phyloP scores from a whole-genome alignment of 176 grass and related monocot genomes.

The Oryza officinalis region DNA sequence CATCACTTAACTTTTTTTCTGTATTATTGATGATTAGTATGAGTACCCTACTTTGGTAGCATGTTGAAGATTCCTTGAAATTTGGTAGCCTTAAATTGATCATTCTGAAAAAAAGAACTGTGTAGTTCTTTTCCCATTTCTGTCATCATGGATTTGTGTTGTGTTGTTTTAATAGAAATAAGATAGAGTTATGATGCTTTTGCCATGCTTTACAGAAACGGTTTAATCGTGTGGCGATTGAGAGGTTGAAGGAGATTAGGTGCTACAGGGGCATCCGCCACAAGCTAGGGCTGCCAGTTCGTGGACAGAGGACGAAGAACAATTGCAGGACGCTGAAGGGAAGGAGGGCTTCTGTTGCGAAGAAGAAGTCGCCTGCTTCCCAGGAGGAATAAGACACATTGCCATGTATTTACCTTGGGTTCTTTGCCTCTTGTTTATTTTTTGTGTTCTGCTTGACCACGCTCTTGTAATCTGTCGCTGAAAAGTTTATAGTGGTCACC shows the following conservation, averaged over 20 bases:
- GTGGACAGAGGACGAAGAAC: constrained; percentile 89
- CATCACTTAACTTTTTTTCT: neutral
- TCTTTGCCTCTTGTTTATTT: constrained; percentile 12
- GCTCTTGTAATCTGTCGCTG: neutral
- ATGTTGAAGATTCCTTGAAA: neutral
- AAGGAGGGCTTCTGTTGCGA: constrained; percentile 70
- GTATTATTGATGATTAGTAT: neutral
- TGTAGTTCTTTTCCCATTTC: neutral
- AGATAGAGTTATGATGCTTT: neutral
- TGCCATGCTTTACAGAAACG: constrained; percentile 66
- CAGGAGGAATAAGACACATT: constrained; percentile 42
- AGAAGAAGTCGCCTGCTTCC: constrained; percentile 68
- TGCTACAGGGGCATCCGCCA: constrained; percentile 82
- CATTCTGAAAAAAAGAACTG: neutral
- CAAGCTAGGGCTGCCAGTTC: constrained; percentile 69
- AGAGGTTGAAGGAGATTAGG: constrained; percentile 90
- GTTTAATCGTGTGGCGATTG: constrained; percentile 72
- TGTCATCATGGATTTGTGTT: neutral
- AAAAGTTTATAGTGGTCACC: constrained; percentile 13
- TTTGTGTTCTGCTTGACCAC: neutral
- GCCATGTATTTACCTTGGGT: constrained; percentile 36
- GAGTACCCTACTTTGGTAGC: neutral
- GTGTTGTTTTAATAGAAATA: constrained; percentile 6
- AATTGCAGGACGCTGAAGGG: constrained; percentile 92
- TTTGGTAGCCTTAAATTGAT: neutral